These are phyloP conservation scores for Chernovozyma aurita DNA, from an alignment of 1,139 yeast species.

Conservation along the genomic window DNA sequence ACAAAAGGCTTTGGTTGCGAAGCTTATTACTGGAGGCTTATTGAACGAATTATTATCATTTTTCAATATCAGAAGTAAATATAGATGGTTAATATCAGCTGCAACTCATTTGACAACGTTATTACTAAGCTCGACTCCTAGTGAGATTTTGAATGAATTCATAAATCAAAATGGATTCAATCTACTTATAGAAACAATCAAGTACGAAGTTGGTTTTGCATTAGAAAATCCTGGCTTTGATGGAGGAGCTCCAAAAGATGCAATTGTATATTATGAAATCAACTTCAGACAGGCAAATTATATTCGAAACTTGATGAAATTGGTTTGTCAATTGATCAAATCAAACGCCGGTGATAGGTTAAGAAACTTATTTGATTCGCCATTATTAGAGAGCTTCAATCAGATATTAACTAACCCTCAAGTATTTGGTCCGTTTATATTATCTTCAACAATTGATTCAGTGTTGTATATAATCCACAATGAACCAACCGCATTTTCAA, in stretches of 20 bases:
- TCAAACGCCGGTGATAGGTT: slow-evolving; percentile 80
- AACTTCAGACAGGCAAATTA: slow-evolving; percentile 63
- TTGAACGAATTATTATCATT: slow-evolving; percentile 63
- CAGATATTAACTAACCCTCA: slow-evolving; percentile 53
- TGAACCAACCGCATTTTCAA: slow-evolving; percentile 86
- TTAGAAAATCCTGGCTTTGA: slow-evolving; percentile 50
- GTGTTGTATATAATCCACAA: slow-evolving; percentile 75
- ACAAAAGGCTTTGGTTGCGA: slow-evolving; percentile 45
- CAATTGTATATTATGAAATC: slow-evolving; percentile 54
- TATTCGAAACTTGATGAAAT: slow-evolving; percentile 52
- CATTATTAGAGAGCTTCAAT: slow-evolving; percentile 60
- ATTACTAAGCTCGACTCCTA: slow-evolving; percentile 42
- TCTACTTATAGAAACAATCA: slow-evolving; percentile 54
- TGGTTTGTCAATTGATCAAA: slow-evolving; percentile 61
- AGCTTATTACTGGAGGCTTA: slow-evolving; percentile 63
- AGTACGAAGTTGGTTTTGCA: slow-evolving; percentile 66
- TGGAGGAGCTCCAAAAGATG: slow-evolving; percentile 48
- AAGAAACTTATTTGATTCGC: slow-evolving; percentile 82
- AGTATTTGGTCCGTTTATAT: slow-evolving; percentile 66
- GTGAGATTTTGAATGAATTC: slow-evolving; percentile 52
- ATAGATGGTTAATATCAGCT: slow-evolving; percentile 58
- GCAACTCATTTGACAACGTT: slow-evolving; percentile 60
- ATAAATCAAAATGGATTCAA: slow-evolving; percentile 64
- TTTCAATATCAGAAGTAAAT: slow-evolving; percentile 46
- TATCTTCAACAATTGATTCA: slow-evolving; percentile 62